phyloP scores from a whole-genome alignment of 345 rosid genomes.

The Gossypium anomalum region DNA sequence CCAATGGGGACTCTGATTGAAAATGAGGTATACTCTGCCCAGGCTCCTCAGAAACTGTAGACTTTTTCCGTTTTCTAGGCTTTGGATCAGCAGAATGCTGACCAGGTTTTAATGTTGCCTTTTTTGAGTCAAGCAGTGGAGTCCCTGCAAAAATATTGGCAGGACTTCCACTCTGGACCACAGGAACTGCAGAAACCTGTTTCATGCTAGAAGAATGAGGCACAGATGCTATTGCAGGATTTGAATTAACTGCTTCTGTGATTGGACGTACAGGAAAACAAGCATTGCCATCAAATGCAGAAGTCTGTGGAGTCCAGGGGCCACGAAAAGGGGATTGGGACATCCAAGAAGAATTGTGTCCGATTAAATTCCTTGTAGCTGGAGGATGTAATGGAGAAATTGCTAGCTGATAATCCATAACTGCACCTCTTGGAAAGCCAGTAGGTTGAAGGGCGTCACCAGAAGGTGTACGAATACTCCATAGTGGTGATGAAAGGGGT shows the following conservation, averaged over 20 bases:
- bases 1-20: conserved; percentile 33
- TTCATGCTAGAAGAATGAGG: conserved; percentile 44
- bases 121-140: conserved; percentile 41
- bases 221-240: conserved; percentile 48
- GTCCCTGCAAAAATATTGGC: conserved; percentile 39
- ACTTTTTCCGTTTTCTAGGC: conserved; percentile 79
- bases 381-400: conserved; percentile 66
- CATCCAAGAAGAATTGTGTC: conserved; percentile 65
- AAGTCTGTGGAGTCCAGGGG: conserved; percentile 67
- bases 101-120: conserved; percentile 38
- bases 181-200: conserved; percentile 35
- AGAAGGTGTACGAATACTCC: conserved; percentile 64
- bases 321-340: conserved; percentile 64
- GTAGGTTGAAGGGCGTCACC: conserved; percentile 50
- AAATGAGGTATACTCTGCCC: conserved; percentile 39
- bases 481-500: conserved; percentile 82
- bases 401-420: conserved; percentile 55
- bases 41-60: conserved; percentile 40
- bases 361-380: conserved; percentile 49
- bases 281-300: conserved; percentile 54
- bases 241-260: conserved; percentile 54
- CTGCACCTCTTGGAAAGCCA: conserved; percentile 55
- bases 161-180: conserved; percentile 36
- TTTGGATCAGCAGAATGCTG: conserved; percentile 52
- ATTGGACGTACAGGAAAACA: conserved; percentile 49